These are phyloP conservation scores for Sarcodon aspratus DNA, from an alignment of 768 basidiomycete genomes.

Conservation along the genomic window DNA sequence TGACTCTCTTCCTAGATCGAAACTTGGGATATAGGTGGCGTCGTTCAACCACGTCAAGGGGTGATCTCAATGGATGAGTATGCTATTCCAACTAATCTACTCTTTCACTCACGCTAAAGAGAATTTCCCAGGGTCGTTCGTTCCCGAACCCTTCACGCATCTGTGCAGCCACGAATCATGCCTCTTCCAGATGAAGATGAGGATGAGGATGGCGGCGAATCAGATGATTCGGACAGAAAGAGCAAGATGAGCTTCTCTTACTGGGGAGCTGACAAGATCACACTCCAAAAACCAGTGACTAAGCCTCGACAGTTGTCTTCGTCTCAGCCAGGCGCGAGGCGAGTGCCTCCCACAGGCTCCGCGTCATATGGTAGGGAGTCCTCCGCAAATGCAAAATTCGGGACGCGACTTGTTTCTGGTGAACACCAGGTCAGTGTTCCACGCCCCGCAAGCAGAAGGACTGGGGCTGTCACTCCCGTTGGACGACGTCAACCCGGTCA, in stretches of 20 bases:
- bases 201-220: slow-evolving; percentile 41
- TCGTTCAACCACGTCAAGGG: slow-evolving; percentile 64
- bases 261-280: slow-evolving; percentile 88
- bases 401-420: slow-evolving; percentile 63
- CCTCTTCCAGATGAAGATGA: slow-evolving; percentile 61
- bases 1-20: slow-evolving; percentile 45
- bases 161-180: slow-evolving; percentile 53
- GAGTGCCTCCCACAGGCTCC: slow-evolving; percentile 26
- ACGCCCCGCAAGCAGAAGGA: slow-evolving; percentile 57
- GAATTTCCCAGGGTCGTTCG: slow-evolving; percentile 46
- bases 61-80: slow-evolving; percentile 89
- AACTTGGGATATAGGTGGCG: slow-evolving; percentile 77
- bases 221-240: slow-evolving; percentile 80
- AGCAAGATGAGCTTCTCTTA: slow-evolving; percentile 93
- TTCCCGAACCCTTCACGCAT: slow-evolving; percentile 44
- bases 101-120: slow-evolving; percentile 6
- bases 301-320: slow-evolving; percentile 26
- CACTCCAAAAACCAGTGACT: slow-evolving; percentile 67
- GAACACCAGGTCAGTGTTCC: slow-evolving; percentile 30
- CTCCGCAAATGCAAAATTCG: slow-evolving; percentile 90
- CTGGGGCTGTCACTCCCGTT: slow-evolving; percentile 28
- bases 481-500: slow-evolving; percentile 29
- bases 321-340: slow-evolving; percentile 18
- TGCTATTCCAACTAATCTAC: slow-evolving; percentile 17
- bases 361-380: slow-evolving; percentile 70